Evolutionary conservation across 208 protist species (phyloP), one percentile per base, ranked within the genome.

Genomic region (Zelonia costaricensis): DNA sequence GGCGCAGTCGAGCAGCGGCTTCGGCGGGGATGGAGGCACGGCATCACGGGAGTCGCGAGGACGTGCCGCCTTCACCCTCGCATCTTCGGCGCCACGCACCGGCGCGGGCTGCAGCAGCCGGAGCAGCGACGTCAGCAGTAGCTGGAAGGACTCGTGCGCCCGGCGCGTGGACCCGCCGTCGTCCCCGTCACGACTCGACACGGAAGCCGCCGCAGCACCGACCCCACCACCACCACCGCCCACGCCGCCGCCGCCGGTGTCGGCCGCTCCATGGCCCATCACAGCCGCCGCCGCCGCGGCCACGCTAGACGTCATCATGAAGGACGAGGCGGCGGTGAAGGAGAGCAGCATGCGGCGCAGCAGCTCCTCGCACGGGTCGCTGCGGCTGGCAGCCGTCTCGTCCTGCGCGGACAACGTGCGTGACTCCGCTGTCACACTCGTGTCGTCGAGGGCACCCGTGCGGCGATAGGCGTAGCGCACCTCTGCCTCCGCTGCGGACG

Each of bases 401-500:
- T 52, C 46, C 10, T 52, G 9, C 7, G 9, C n/a, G n/a, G n/a
- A n/a, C n/a, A n/a, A n/a, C n/a, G n/a, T n/a, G n/a, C n/a, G n/a
- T n/a, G n/a, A n/a, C n/a, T n/a, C n/a, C n/a, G n/a, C n/a, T n/a
- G n/a, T n/a, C n/a, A n/a, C n/a, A n/a, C n/a, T n/a, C n/a, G n/a
- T n/a, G n/a, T n/a, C n/a, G n/a, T n/a, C n/a, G n/a, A 28, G 4
- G 18, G 59, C 44, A 15, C 59, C 59, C 2, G 28, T 67, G 44
- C 57, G 22, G 28, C 42, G 1, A 46, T 67, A 75, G 4, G 60
- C 61, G 61, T 75, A 69, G 22, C 52, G 60, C 52, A 75, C 60
- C 58, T 71, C 63, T 27, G 63, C 64, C 62, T 74, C 62, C 40
- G 58, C 68, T 39, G 62, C 61, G 4, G 74, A 62, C 23, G 36